Evolutionary conservation across 257 asterid species (phyloP), one percentile per base, ranked within the genome.

Genomic region (Solanum sitiens): DNA sequence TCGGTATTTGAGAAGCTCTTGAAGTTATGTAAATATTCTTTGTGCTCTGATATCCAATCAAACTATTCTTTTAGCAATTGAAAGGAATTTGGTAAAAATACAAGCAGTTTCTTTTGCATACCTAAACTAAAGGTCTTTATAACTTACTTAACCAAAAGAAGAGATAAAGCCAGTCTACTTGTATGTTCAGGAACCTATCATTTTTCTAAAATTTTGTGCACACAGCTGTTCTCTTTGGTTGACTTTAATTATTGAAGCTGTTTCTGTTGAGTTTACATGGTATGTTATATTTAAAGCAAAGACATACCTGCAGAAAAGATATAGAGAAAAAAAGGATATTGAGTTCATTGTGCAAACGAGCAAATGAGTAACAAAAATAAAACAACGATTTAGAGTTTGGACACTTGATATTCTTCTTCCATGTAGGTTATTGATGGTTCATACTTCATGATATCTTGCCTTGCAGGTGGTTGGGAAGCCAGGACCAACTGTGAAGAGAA

Each of bases 401-500:
- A 27, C 85, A 27, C 67, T 45, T 79, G 68, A 47, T 80, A 47
- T 45, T 80, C 85, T 63, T 45, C 27, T 80, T 15, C 18, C 42
- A 25, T 80, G 85, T 47, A 45, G 44, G 85, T 18, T 45, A 50
- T 82, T 82, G 70, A 82, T 82, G 70, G 70, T 82, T 82, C 44
- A 82, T 82, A 30, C 27, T 59, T 83, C 8, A 33, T 35, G 85
- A 47, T 33, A 15, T 59, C 30, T 86, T 50, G 45, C 53, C 87
- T 87, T 91, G 92, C 94, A 94, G 99, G 96, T 97, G 44, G 99
- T 97, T 21, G 96, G 94, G 39, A 95, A 95, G 92, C 95, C 98
- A 73, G 99, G 99, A 14, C 97, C 97, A 59, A 94, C 98, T 3
- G 99, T 95, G 44, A 95, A 93, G 94, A 95, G 87, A 90, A 97